Evolutionary conservation across 2,329 filamentous ascomycete species (phyloP).

Genomic region (Pseudogymnoascus sp.): DNA sequence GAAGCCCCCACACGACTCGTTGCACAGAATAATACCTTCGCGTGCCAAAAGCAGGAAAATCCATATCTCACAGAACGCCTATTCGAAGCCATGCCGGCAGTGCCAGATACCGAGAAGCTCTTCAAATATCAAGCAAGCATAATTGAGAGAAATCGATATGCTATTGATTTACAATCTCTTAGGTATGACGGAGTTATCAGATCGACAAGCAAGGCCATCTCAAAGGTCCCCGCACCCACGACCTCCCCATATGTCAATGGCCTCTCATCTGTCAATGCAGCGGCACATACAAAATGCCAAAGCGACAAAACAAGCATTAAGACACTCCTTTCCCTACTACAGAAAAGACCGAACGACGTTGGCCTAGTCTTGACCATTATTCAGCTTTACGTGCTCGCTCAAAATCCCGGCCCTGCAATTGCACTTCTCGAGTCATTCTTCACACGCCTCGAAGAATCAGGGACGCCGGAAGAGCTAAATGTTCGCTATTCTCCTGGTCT

Average conservation of each 20-base stretch:
- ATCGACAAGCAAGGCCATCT: constrained; percentile 38
- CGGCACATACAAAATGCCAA: constrained; percentile 58
- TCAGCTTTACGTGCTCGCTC: constrained; percentile 67
- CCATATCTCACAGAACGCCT: constrained; percentile 59
- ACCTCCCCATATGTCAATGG: constrained; percentile 43
- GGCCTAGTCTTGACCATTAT: constrained; percentile 72
- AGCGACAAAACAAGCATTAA: constrained; percentile 61
- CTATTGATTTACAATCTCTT: constrained; percentile 55
- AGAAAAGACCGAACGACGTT: constrained; percentile 68
- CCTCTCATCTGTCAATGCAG: constrained; percentile 59
- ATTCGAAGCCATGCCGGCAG: constrained; percentile 44
- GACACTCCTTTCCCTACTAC: constrained; percentile 58
- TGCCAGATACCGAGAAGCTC: constrained; percentile 51
- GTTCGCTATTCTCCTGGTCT: constrained; percentile 78
- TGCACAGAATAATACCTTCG: constrained; percentile 54
- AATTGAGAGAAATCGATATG: constrained; percentile 53
- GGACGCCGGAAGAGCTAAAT: constrained; percentile 48
- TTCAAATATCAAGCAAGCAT: constrained; percentile 63
- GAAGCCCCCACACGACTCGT: constrained; percentile 60
- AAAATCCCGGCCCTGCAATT: constrained; percentile 66
- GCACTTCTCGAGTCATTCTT: constrained; percentile 69
- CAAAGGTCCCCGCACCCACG: constrained; percentile 37
- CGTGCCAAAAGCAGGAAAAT: constrained; percentile 43
- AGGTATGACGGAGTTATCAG: constrained; percentile 56
- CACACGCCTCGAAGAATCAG: constrained; percentile 56